Conservation (phyloP, 2,329 filamentous ascomycete genomes). For the Fusarium stilboides region DNA sequence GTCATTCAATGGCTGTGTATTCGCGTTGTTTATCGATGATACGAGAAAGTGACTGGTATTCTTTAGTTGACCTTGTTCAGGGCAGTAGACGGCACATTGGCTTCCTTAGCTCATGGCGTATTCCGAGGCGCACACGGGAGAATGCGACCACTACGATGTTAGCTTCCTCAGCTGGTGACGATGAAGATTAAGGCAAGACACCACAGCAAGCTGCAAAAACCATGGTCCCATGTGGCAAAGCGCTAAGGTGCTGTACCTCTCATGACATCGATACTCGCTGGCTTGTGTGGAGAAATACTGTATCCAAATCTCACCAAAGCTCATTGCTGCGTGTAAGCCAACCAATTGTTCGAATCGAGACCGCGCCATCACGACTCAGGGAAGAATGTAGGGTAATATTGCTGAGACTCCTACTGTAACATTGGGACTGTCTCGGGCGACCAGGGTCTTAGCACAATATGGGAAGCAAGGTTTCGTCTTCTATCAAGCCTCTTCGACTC, state of each 20-base stretch:
- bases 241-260: slow-evolving; percentile 5
- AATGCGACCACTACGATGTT: slow-evolving; percentile 23
- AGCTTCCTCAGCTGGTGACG: slow-evolving; percentile 26
- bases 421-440: slow-evolving; percentile 38
- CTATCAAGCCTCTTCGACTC: slow-evolving; percentile 12
- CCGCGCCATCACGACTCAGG: slow-evolving; percentile 15
- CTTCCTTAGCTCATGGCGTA: slow-evolving; percentile 13
- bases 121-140: slow-evolving; percentile 11
- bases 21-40: slow-evolving; percentile 5
- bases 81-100: neutral
- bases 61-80: slow-evolving; percentile 1
- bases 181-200: slow-evolving; percentile 31
- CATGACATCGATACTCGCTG: slow-evolving; percentile 16
- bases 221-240: slow-evolving; percentile 26
- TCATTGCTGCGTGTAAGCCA: slow-evolving; percentile 14
- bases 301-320: neutral
- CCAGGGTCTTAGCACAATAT: slow-evolving; percentile 12
- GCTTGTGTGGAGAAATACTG: slow-evolving; percentile 16
- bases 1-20: neutral
- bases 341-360: slow-evolving; percentile 20
- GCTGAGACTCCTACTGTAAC: slow-evolving; percentile 13
- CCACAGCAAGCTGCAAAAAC: neutral
- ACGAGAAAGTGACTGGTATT: neutral
- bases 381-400: slow-evolving; percentile 38
- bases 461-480: slow-evolving; percentile 28